These are phyloP conservation scores for Curvularia spicifera DNA, from an alignment of 2,329 filamentous ascomycete species.

Conservation along the genomic window DNA sequence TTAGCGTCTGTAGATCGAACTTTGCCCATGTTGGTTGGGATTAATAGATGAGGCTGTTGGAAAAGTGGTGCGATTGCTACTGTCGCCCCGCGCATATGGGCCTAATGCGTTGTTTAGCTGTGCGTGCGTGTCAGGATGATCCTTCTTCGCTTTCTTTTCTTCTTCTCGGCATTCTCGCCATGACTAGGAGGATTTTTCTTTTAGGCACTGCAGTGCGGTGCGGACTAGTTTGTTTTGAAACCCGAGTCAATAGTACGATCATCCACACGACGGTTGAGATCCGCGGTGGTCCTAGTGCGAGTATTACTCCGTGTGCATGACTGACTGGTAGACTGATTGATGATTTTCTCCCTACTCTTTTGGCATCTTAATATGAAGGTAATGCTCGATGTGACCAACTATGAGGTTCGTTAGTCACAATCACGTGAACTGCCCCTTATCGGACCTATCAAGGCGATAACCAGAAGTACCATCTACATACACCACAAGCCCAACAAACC, in stretches of 20 bases:
- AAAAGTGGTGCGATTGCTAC: background rate
- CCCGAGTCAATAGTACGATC: too few relatives aligned
- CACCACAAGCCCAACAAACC: background rate
- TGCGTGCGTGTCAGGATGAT: background rate
- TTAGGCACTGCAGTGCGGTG: too few relatives aligned
- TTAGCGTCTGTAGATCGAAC: too few relatives aligned
- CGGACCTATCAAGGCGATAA: slow-evolving; percentile 2
- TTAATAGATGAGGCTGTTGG: background rate
- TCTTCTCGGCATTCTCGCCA: background rate
- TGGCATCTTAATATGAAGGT: too few relatives aligned
- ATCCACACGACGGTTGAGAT: too few relatives aligned
- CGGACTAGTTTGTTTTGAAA: too few relatives aligned
- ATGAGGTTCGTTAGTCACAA: slow-evolving; percentile 7
- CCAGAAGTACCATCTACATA: background rate
- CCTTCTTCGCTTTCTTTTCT: background rate
- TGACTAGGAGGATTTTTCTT: too few relatives aligned
- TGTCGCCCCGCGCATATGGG: background rate
- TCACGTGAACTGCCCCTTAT: slow-evolving; percentile 20
- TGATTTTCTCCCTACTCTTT: too few relatives aligned
- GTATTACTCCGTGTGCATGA: too few relatives aligned
- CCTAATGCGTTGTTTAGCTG: background rate
- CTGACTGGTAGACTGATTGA: too few relatives aligned
- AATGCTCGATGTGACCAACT: too few relatives aligned
- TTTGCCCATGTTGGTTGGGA: background rate
- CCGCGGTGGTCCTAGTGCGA: too few relatives aligned